Evolutionary conservation across 192 early-diverging fungal species (phyloP).

Genomic region (Coemansia sp.): DNA sequence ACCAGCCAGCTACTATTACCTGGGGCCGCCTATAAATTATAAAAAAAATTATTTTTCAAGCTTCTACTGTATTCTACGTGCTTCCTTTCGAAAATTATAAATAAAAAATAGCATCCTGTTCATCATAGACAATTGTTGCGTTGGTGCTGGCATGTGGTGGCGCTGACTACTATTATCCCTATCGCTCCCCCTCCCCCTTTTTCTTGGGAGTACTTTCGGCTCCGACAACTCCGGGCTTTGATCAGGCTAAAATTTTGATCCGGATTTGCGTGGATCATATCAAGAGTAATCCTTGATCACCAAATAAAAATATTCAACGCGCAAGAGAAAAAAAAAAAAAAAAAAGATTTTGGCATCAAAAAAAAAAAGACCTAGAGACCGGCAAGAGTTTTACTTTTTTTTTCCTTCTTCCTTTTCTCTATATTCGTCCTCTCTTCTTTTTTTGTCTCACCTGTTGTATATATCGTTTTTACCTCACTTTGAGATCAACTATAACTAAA

Average conservation of each 20-base stretch:
- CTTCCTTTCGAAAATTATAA: conserved; percentile 2
- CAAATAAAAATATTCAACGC: conserved; percentile 2
- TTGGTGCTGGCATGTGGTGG: not conserved
- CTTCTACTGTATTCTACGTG: not conserved
- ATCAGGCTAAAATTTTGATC: not conserved
- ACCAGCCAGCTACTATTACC: conserved; percentile 20
- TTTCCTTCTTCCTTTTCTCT: not conserved
- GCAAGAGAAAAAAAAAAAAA: conserved; percentile 1
- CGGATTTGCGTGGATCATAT: not conserved
- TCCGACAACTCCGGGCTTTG: not conserved
- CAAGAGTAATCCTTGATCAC: not conserved
- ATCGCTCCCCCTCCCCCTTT: too few relatives aligned
- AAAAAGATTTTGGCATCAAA: conserved; percentile 6
- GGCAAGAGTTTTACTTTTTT: not conserved
- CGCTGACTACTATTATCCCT: not conserved
- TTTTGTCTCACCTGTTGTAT: conserved; percentile 14
- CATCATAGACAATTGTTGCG: not conserved
- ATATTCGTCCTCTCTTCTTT: not conserved
- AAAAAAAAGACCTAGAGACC: not conserved
- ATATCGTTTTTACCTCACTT: conserved; percentile 2
- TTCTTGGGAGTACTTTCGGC: not conserved
- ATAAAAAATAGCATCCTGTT: not conserved
- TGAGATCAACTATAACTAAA: conserved; percentile 14
- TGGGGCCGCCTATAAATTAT: conserved; percentile 36
- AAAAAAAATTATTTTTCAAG: conserved; percentile 9